Evolutionary conservation across 2,329 filamentous ascomycete genomes (phyloP).

Genomic region (Sodiomyces alkalinus): DNA sequence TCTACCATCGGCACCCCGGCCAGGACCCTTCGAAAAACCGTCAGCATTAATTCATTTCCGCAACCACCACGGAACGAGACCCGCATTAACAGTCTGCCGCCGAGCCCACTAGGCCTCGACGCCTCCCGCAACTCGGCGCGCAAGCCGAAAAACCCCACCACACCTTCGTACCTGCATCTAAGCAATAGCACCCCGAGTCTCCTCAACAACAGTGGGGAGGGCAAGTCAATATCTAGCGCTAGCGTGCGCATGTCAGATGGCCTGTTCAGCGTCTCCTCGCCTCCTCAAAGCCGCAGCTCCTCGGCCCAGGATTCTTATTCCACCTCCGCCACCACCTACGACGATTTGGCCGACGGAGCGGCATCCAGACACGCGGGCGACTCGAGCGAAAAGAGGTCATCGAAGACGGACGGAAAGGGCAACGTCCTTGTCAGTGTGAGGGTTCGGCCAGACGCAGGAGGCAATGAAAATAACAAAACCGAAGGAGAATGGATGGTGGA

Average conservation of each 20-base stretch:
- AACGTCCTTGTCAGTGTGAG: constrained; percentile 94
- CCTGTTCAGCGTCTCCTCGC: constrained; percentile 63
- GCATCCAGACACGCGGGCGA: constrained; percentile 16
- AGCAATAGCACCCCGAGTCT: constrained; percentile 51
- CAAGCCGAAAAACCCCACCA: constrained; percentile 41
- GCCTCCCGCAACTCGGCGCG: constrained; percentile 27
- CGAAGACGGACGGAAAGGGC: constrained; percentile 62
- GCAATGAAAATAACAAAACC: constrained; percentile 39
- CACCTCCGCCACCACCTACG: constrained; percentile 77
- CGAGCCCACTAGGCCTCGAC: constrained; percentile 41
- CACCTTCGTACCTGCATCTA: constrained; percentile 25
- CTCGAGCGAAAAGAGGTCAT: constrained; percentile 28
- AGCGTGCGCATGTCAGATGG: constrained; percentile 57
- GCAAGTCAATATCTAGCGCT: constrained; percentile 51
- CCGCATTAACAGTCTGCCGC: constrained; percentile 44
- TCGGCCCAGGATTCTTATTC: constrained; percentile 88
- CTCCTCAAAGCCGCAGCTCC: constrained; percentile 77
- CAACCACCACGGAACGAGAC: constrained; percentile 62
- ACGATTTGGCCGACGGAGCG: constrained; percentile 52
- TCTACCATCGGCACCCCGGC: constrained; percentile 42
- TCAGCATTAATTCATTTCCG: constrained; percentile 89
- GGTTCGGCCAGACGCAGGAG: constrained; percentile 66
- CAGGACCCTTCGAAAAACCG: constrained; percentile 67
- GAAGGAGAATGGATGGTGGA: constrained; percentile 90
- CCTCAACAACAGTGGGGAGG: constrained; percentile 64